Percentiles rank a stretch among this genome's conserved stretches.
These are phyloP conservation scores for Remersonia thermophila DNA, from an alignment of 2,329 filamentous ascomycete genomes.

Conservation along the genomic window DNA sequence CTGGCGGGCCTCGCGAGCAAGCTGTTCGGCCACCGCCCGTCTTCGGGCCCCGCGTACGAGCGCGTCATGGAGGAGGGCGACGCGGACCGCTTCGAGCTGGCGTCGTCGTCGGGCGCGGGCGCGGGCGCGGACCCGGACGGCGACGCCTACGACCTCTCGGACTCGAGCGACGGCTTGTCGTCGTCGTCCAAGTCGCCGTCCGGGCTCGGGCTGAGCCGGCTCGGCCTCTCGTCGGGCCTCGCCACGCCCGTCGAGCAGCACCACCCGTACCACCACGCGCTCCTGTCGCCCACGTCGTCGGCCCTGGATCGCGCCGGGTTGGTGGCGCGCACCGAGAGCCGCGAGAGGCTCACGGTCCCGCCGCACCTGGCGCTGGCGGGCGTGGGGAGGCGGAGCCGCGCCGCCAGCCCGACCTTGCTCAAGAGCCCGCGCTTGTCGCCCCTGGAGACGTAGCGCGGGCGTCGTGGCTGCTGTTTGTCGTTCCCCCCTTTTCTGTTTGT, in stretches of 20 bases:
- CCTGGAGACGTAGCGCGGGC: constrained; percentile 26
- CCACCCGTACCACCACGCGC: constrained; percentile 32
- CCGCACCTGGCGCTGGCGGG: constrained; percentile 39
- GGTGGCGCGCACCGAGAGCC: constrained; percentile 71
- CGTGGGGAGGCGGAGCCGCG: constrained; percentile 44
- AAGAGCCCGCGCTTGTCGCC: constrained; percentile 46
- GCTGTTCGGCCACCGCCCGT: constrained; percentile 44
- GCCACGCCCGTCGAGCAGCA: constrained; percentile 49
- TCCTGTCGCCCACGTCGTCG: constrained; percentile 19
- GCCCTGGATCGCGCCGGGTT: constrained; percentile 58
- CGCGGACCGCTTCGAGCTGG: constrained; percentile 66
- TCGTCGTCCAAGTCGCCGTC: constrained; percentile 24
- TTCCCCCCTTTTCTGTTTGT: no score
- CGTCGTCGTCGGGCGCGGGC: no score
- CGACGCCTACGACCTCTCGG: constrained; percentile 46
- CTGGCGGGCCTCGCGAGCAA: constrained; percentile 44
- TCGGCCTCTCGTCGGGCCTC: constrained; percentile 52
- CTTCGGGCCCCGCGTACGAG: constrained; percentile 52
- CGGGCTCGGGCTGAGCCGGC: constrained; percentile 6
- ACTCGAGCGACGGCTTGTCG: constrained; percentile 38
- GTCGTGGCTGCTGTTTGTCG: no score
- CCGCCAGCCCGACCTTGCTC: constrained; percentile 43
- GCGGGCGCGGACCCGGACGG: constrained; percentile 42
- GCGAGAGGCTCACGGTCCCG: constrained; percentile 55
- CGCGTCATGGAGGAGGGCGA: constrained; percentile 73